phyloP scores from a whole-genome alignment of 305 asterid species.

The Fraxinus velutina region DNA sequence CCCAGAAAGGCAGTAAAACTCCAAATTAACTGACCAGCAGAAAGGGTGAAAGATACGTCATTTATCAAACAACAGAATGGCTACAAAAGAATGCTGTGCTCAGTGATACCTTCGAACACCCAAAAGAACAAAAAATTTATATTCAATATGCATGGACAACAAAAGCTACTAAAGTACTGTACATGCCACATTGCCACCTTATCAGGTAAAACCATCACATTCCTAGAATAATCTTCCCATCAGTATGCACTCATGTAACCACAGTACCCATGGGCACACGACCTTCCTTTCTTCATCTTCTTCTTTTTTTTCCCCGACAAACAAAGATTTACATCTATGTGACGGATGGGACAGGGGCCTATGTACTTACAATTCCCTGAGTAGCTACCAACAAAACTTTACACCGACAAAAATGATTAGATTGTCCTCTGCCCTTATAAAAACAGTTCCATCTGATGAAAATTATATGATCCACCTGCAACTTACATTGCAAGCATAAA shows the following conservation, averaged over 20 bases:
- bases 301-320: neutral
- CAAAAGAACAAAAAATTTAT: neutral
- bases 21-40: conserved; percentile 41
- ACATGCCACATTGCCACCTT: neutral
- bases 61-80: conserved; percentile 23
- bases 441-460: neutral
- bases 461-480: neutral
- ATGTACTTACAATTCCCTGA: neutral
- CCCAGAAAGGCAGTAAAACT: conserved; percentile 30
- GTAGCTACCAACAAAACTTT: neutral
- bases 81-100: neutral
- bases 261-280: neutral
- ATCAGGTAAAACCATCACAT: neutral
- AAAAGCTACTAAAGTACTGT: neutral
- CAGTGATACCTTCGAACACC: neutral
- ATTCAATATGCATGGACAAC: neutral
- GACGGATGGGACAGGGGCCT: neutral
- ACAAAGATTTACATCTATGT: neutral
- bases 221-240: neutral
- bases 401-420: neutral
- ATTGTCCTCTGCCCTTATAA: neutral
- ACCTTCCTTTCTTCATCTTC: neutral
- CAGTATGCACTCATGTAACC: neutral
- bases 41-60: conserved; percentile 14
- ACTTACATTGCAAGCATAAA: neutral